Evolutionary conservation across 495 filamentous ascomycete genomes (phyloP).

Genomic region (Penicillium soppii): DNA sequence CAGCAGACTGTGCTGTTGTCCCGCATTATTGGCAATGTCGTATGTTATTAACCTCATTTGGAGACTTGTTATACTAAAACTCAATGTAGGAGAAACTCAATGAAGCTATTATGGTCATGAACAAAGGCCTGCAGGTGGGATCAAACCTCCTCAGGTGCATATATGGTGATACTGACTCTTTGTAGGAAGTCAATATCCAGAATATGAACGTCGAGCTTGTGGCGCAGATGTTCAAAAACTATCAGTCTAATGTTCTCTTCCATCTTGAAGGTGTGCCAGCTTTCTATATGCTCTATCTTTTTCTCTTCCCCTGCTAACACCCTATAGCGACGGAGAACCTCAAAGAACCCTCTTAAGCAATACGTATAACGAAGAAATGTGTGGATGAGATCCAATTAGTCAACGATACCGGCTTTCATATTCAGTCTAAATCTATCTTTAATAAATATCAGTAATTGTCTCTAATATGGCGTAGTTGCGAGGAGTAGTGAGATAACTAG

Average conservation of each 20-base stretch:
- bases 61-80: neutral
- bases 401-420: neutral
- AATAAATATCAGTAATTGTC: neutral
- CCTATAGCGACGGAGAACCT: conserved; percentile 76
- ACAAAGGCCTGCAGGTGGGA: conserved; percentile 80
- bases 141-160: neutral
- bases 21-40: conserved; percentile 96
- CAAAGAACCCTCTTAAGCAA: conserved; percentile 66
- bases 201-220: conserved; percentile 99
- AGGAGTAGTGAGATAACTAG: too few relatives aligned
- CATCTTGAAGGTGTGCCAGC: conserved; percentile 81
- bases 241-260: conserved; percentile 95
- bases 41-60: conserved; percentile 37
- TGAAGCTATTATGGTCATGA: conserved; percentile 87
- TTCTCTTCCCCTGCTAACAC: neutral
- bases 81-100: conserved; percentile 87
- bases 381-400: conserved; percentile 2
- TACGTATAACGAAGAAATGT: conserved; percentile 14
- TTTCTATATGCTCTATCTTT: neutral
- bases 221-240: conserved; percentile 99
- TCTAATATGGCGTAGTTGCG: neutral
- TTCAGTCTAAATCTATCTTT: neutral
- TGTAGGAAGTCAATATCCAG: conserved; percentile 91
- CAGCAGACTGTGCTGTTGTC: conserved; percentile 91
- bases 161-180: conserved; percentile 2